Percentiles rank a stretch among this genome's conserved stretches.
These are phyloP conservation scores for Vaccinium corymbosum DNA, from an alignment of 148 eudicot genomes.

Conservation along the genomic window DNA sequence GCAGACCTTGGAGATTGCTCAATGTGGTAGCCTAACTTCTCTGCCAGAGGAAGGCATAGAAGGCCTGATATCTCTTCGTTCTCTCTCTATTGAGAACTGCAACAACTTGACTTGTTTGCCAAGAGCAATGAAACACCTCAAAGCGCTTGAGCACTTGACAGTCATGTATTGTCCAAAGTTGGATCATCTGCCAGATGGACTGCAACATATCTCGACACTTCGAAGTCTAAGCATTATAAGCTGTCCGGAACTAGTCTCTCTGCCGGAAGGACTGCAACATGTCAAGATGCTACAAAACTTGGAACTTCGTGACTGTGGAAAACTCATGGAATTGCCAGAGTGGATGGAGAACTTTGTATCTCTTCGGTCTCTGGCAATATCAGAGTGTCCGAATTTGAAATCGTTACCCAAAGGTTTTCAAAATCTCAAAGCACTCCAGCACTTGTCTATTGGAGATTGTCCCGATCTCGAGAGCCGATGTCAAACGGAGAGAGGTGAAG, in stretches of 20 bases:
- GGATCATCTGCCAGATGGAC: not conserved
- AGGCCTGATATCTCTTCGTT: conserved; percentile 11
- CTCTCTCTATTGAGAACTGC: conserved; percentile 19
- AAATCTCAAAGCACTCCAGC: no score
- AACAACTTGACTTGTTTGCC: not conserved
- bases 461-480: no score
- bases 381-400: no score
- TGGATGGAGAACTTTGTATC: no score
- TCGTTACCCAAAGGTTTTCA: no score
- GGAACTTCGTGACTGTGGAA: no score
- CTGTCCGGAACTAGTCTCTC: conserved; percentile 5
- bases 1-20: conserved; percentile 16
- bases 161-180: conserved; percentile 17
- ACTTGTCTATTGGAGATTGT: no score
- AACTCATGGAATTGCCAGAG: no score
- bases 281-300: no score
- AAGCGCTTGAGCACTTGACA: conserved; percentile 13
- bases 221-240: conserved; percentile 5
- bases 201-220: conserved; percentile 11
- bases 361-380: no score
- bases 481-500: no score
- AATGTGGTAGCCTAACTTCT: not conserved
- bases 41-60: not conserved
- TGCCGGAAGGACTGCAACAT: conserved; percentile 16
- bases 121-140: conserved; percentile 1